Evolutionary conservation across 1,284 basidiomycete genomes (phyloP).

Genomic region (Tilletia horrida): DNA sequence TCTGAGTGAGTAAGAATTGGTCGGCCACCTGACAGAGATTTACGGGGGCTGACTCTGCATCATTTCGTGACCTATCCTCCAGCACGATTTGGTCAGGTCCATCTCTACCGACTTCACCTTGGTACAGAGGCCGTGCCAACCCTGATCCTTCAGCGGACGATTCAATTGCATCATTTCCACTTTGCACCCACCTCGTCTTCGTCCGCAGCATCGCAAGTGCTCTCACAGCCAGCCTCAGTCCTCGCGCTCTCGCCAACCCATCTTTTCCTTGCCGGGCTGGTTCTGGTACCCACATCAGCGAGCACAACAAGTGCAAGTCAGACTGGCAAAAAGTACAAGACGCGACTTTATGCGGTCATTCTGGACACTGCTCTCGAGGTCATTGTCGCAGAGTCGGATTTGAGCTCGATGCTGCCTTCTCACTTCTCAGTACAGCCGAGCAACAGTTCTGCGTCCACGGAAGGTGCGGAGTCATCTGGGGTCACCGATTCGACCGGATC

Average conservation of each 20-base stretch:
- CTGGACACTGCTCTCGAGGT: constrained; percentile 6
- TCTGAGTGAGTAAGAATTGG: neutral
- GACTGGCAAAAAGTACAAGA: neutral
- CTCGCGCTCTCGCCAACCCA: neutral
- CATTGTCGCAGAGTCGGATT: constrained; percentile 2
- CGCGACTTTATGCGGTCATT: neutral
- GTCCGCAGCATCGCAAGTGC: neutral
- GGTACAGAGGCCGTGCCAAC: neutral
- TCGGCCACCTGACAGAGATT: neutral
- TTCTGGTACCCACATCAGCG: neutral
- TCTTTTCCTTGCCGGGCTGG: constrained; percentile 8
- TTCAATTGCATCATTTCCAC: constrained; percentile 3
- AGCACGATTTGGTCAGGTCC: neutral
- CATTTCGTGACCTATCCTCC: neutral
- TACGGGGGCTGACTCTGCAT: no score
- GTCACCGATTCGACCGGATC: neutral
- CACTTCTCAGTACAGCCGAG: constrained; percentile 8
- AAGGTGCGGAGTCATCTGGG: neutral
- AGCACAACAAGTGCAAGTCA: neutral
- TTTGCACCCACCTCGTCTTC: neutral
- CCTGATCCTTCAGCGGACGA: neutral
- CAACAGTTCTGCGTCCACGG: neutral
- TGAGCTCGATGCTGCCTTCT: constrained; percentile 2
- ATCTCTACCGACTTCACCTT: neutral
- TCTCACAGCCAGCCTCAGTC: neutral